phyloP scores from a whole-genome alignment of 2,329 filamentous ascomycete genomes.

The Fusarium sp. region DNA sequence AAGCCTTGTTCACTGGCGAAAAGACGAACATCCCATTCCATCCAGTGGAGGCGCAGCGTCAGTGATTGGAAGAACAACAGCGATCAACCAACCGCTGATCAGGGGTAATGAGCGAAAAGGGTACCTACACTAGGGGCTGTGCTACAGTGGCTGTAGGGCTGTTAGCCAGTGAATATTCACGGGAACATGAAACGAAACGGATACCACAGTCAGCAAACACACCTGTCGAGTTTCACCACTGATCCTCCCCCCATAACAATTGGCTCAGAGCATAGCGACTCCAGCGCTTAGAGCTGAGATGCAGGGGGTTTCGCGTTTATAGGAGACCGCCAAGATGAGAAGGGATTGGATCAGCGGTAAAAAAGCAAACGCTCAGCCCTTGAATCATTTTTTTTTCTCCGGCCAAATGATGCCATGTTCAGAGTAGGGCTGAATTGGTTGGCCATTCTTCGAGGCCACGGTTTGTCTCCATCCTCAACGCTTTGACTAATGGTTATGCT shows the following conservation, averaged over 20 bases:
- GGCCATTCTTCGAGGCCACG: slow-evolving; percentile 36
- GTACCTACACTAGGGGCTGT: slow-evolving; percentile 10
- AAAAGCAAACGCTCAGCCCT: neutral
- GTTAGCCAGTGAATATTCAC: slow-evolving; percentile 1
- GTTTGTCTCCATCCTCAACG: neutral
- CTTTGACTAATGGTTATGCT: neutral
- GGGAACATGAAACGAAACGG: slow-evolving; percentile 25
- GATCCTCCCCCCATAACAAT: neutral
- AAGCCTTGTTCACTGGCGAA: slow-evolving; percentile 5
- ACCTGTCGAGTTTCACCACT: slow-evolving; percentile 11
- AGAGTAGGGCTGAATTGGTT: slow-evolving; percentile 39
- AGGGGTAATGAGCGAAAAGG: neutral
- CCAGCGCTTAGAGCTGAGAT: slow-evolving; percentile 3
- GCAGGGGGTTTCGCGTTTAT: slow-evolving; percentile 23
- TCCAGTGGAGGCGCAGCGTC: slow-evolving; percentile 23
- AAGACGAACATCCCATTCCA: neutral
- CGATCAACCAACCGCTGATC: neutral
- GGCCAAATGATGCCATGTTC: neutral
- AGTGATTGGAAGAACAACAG: slow-evolving; percentile 17
- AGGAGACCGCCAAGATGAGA: slow-evolving; percentile 7
- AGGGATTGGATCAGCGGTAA: slow-evolving; percentile 11
- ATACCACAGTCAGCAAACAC: slow-evolving; percentile 1
- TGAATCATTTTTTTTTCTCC: neutral
- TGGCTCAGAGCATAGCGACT: neutral
- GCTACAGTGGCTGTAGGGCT: slow-evolving; percentile 15